Evolutionary conservation across 2,329 filamentous ascomycete species (phyloP), one percentile per base, ranked within the genome.

Genomic region (Colletotrichum sp.): DNA sequence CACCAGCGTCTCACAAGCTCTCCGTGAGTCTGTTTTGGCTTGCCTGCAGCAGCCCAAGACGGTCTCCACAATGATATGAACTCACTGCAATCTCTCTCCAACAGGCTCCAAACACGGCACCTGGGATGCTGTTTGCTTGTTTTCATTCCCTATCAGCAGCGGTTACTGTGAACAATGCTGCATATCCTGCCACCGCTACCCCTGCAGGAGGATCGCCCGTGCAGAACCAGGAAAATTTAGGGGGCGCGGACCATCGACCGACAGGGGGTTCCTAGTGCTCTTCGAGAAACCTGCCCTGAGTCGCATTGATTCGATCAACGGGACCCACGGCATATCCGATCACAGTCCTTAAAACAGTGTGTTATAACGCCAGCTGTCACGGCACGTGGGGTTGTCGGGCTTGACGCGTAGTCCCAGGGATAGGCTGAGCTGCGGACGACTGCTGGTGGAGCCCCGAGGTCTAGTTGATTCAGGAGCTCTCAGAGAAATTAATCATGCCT

Each of bases 391-490:
- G 68, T 63, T 52, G 44, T 52, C 44, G n/a, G 44, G n/a, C 44
- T 64, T 32, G 69, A 71, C 60, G 30, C 72, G 62, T 67, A 72
- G 62, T 63, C 55, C 49, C 62, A n/a, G 68, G 72, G 69, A 30
- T 60, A 55, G 28, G 64, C 44, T 71, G 8, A 16, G 60, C 32
- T 68, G 57, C 36, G 57, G 62, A 39, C 57, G 69, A 49, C 32
- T 32, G 32, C 10, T 30, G 24, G 69, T 36, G 57, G 64, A n/a
- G 39, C 39, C 32, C 13, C 21, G 13, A 36, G 24, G 57, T 59
- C 30, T 64, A n/a, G 69, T 32, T 72, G 69, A 72, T 76, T 73
- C 73, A 76, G 73, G 73, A 67, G 52, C 44, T 55, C 63, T 72
- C 69, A 69, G 63, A 73, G 64, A 69, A 26, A 76, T 76, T 69